phyloP scores from a whole-genome alignment of 75 land plant genomes.

The Adiantum capillusveneris region DNA sequence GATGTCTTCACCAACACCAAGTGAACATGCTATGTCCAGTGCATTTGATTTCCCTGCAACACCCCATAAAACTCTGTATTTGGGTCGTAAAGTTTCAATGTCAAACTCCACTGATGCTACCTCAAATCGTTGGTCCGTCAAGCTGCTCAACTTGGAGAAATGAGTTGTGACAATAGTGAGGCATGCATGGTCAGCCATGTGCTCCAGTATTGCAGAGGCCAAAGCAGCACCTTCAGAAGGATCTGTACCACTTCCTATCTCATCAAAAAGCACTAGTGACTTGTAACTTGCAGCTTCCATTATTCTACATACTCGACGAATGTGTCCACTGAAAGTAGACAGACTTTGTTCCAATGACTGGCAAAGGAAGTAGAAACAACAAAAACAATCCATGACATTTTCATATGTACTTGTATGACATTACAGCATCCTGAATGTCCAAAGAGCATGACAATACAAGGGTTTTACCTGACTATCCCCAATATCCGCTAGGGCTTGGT shows the following conservation, averaged over 20 bases:
- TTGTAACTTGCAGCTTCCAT: conserved; percentile 44
- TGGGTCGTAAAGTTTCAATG: conserved; percentile 60
- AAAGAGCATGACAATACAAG: too few relatives aligned
- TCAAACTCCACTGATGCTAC: conserved; percentile 96
- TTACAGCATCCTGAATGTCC: too few relatives aligned
- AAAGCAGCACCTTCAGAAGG: conserved; percentile 95
- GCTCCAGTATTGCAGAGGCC: conserved; percentile 67
- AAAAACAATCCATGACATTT: too few relatives aligned
- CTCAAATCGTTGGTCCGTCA: conserved; percentile 75
- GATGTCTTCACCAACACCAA: conserved; percentile 65
- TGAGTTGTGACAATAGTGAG: conserved; percentile 86
- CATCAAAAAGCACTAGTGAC: conserved; percentile 85
- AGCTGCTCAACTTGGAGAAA: conserved; percentile 57
- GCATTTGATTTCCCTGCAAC: conserved; percentile 88
- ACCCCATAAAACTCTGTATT: conserved; percentile 83
- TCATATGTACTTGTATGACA: too few relatives aligned
- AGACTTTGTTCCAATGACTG: conserved; percentile 92
- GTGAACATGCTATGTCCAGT: conserved; percentile 59
- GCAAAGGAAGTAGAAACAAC: neutral
- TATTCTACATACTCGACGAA: conserved; percentile 59
- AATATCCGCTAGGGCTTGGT: conserved; percentile 81
- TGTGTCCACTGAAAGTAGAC: conserved; percentile 94
- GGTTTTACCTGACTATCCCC: conserved; percentile 86
- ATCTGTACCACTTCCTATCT: conserved; percentile 93
- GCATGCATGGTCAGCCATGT: conserved; percentile 43